These are phyloP conservation scores for Cystofilobasidium ferigula DNA, from an alignment of 768 basidiomycete genomes.

Conservation along the genomic window DNA sequence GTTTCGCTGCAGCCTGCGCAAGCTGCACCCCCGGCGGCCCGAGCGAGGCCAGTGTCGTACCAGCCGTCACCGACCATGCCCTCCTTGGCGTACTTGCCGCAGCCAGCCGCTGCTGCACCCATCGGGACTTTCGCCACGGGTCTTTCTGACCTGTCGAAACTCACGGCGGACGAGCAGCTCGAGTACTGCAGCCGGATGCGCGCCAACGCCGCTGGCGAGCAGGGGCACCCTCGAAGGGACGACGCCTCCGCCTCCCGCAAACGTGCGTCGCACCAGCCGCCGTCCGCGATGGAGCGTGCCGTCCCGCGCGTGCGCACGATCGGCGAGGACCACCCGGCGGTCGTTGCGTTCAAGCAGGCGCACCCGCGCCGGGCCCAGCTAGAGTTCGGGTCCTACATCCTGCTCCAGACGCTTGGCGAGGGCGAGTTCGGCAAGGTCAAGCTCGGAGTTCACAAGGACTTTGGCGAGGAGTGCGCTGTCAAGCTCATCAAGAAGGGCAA, in stretches of 20 bases:
- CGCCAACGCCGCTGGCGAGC: background rate
- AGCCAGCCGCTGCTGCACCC: background rate
- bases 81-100: background rate
- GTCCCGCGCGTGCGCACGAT: conserved; percentile 29
- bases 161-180: background rate
- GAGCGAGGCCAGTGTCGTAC: background rate
- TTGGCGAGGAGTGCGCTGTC: conserved; percentile 97
- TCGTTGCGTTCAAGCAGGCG: conserved; percentile 36
- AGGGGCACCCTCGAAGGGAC: no score
- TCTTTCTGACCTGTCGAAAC: no score
- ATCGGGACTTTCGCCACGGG: background rate
- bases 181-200: background rate
- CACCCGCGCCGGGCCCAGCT: conserved; percentile 39
- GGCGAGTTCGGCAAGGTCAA: conserved; percentile 99
- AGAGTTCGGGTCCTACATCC: conserved; percentile 80
- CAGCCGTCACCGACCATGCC: background rate
- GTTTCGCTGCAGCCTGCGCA: no score
- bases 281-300: conserved; percentile 7
- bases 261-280: conserved; percentile 36
- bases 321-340: conserved; percentile 37
- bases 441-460: conserved; percentile 82
- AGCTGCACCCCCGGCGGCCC: background rate
- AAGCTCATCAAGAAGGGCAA: conserved; percentile 90
- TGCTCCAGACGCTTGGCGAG: conserved; percentile 92
- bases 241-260: conserved; percentile 24